These are phyloP conservation scores for Cladosporium sphaerospermum DNA, from an alignment of 2,329 filamentous ascomycete species.

Conservation along the genomic window DNA sequence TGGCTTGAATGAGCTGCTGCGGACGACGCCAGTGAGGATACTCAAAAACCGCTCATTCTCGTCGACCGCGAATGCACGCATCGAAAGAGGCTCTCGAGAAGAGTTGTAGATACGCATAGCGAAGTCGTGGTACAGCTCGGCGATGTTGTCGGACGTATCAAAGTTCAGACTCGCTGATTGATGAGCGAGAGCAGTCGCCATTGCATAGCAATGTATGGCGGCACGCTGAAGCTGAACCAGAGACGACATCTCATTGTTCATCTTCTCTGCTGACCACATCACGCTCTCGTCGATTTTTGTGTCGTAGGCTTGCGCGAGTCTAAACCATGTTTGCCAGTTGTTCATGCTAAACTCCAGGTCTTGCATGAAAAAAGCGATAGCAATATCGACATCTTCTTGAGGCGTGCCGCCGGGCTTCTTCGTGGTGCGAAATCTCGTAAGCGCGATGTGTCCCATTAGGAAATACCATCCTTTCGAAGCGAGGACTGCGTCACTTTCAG, in stretches of 20 bases:
- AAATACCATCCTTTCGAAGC: slow-evolving; percentile 89
- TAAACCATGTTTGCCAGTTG: slow-evolving; percentile 87
- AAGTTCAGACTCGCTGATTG: slow-evolving; percentile 49
- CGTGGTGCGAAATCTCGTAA: slow-evolving; percentile 77
- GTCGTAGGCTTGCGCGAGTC: slow-evolving; percentile 80
- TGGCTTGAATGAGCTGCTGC: slow-evolving; percentile 54
- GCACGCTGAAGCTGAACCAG: slow-evolving; percentile 69
- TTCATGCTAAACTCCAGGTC: slow-evolving; percentile 77
- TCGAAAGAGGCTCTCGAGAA: slow-evolving; percentile 60
- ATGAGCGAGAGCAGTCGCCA: slow-evolving; percentile 59
- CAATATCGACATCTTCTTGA: slow-evolving; percentile 77
- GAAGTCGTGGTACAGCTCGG: slow-evolving; percentile 63
- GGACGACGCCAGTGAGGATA: slow-evolving; percentile 40
- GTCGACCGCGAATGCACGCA: slow-evolving; percentile 59
- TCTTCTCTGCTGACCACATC: slow-evolving; percentile 83
- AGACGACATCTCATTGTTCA: slow-evolving; percentile 75
- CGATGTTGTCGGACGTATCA: slow-evolving; percentile 51
- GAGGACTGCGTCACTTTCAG: slow-evolving; percentile 58
- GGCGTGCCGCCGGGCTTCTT: slow-evolving; percentile 67
- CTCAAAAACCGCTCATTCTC: slow-evolving; percentile 59
- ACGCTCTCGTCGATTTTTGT: slow-evolving; percentile 82
- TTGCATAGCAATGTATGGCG: slow-evolving; percentile 71
- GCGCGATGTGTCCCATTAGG: slow-evolving; percentile 76
- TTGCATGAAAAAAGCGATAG: slow-evolving; percentile 70
- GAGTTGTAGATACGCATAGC: slow-evolving; percentile 63